Evolutionary conservation across 306 rosid genomes (phyloP).

Genomic region (Geum urbanum): DNA sequence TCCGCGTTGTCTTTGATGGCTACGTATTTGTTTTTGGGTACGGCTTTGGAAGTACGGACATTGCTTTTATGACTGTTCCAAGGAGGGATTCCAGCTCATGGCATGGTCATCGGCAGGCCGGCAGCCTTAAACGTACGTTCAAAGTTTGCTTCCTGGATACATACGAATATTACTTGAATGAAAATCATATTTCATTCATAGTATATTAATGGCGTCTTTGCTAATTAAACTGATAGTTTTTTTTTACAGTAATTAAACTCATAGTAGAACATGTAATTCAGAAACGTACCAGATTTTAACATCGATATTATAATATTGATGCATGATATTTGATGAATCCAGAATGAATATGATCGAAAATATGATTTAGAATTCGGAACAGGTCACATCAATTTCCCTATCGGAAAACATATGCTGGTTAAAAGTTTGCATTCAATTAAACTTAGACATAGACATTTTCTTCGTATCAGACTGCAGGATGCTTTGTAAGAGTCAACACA

Average conservation of each 20-base stretch:
- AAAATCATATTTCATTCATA: neutral
- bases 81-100: no score
- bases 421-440: neutral
- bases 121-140: no score
- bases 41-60: no score
- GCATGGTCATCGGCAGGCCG: no score
- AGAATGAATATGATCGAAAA: neutral
- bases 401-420: neutral
- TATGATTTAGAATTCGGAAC: neutral
- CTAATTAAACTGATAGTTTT: neutral
- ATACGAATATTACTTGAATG: neutral
- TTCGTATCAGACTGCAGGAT: slow-evolving; percentile 1
- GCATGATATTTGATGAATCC: neutral
- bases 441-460: neutral
- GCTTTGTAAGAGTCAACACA: neutral
- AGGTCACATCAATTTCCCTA: neutral
- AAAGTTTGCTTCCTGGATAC: neutral
- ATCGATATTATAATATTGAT: neutral
- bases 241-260: neutral
- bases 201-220: neutral
- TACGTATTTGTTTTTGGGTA: no score
- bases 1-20: no score
- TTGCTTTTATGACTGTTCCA: no score
- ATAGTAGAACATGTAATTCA: neutral
- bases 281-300: neutral